Conservation (phyloP, 148 eudicot genomes). For the Silene latifolia region DNA sequence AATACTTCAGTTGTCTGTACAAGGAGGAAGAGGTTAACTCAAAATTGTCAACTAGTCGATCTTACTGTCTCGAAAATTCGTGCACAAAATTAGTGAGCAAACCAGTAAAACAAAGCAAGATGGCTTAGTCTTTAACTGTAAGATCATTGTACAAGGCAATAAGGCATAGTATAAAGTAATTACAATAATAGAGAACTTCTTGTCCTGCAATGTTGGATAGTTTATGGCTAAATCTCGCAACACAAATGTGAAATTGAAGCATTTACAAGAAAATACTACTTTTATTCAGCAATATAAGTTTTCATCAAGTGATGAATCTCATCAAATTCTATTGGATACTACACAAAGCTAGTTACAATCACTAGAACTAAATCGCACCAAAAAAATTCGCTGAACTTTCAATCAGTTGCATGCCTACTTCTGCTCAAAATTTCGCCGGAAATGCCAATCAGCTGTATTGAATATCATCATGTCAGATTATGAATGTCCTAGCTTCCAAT, state of each 20-base stretch:
- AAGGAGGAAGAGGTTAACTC: too few relatives aligned
- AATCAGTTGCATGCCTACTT: background rate
- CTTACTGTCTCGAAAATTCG: too few relatives aligned
- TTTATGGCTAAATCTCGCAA: too few relatives aligned
- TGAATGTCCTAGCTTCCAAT: background rate
- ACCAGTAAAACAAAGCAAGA: background rate
- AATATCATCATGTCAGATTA: background rate
- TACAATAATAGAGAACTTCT: too few relatives aligned
- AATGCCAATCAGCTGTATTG: background rate
- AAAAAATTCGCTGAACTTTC: background rate
- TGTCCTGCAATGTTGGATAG: too few relatives aligned
- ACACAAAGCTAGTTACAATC: background rate
- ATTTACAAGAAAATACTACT: background rate
- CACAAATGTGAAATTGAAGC: too few relatives aligned
- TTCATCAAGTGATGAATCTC: background rate
- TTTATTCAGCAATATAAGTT: conserved; percentile 1
- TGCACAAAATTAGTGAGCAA: too few relatives aligned
- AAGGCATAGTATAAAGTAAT: too few relatives aligned
- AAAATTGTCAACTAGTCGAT: too few relatives aligned
- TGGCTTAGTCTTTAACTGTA: background rate
- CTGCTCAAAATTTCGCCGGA: background rate
- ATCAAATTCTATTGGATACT: background rate
- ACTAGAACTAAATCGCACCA: background rate
- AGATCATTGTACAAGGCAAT: background rate
- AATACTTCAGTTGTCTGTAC: too few relatives aligned